Evolutionary conservation across 768 basidiomycete genomes (phyloP).

Genomic region (Rhizopogon salebrosus): DNA sequence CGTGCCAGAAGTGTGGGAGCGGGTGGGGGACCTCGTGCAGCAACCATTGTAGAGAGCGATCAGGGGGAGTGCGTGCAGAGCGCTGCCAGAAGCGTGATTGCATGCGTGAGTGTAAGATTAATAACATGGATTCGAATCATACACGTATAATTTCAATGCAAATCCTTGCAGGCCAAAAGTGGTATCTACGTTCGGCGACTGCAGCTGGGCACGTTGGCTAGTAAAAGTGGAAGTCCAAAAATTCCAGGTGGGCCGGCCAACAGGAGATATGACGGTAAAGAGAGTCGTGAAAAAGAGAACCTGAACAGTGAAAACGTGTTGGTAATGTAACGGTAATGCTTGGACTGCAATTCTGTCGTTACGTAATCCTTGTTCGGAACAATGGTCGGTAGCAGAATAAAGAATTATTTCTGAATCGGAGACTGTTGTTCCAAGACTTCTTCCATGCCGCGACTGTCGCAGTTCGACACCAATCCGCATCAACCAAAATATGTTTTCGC

Average conservation of each 20-base stretch:
- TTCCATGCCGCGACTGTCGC: too few relatives aligned
- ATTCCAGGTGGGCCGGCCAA: background rate
- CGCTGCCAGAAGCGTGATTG: background rate
- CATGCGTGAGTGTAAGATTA: background rate
- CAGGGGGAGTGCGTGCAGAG: background rate
- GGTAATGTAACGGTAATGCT: background rate
- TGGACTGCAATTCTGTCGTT: background rate
- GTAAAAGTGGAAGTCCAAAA: background rate
- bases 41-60: constrained; percentile 10
- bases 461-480: too few relatives aligned
- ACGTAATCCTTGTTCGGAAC: background rate
- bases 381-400: background rate
- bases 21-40: constrained; percentile 1
- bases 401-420: too few relatives aligned
- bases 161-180: background rate
- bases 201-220: background rate
- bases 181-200: background rate
- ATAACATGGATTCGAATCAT: background rate
- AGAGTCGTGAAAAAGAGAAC: background rate
- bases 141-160: background rate
- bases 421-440: too few relatives aligned
- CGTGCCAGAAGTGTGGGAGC: constrained; percentile 7
- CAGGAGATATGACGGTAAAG: background rate
- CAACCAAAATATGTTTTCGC: too few relatives aligned
- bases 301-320: background rate